A percentile compares a stretch with the other conserved stretches of the same genome.
Evolutionary conservation across 208 protist species (phyloP).

Genomic region (Leishmania tarentolae): DNA sequence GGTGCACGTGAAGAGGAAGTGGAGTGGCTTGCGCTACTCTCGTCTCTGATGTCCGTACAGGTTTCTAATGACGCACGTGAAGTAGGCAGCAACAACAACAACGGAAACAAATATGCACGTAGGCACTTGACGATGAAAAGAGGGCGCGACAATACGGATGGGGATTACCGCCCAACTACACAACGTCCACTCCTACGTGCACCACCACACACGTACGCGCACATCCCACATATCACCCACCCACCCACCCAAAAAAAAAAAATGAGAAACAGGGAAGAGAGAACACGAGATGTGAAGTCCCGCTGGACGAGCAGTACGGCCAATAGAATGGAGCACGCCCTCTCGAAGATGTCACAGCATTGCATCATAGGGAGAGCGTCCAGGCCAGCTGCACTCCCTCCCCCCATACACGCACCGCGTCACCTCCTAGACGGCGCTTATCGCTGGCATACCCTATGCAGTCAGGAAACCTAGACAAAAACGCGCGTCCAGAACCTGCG

Average conservation of each 20-base stretch:
- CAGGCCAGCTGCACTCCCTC: not conserved
- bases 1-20: not conserved
- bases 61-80: not conserved
- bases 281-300: not conserved
- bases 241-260: no score
- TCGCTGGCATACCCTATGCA: not conserved
- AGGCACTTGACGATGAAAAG: no score
- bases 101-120: not conserved
- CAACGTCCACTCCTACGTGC: not conserved
- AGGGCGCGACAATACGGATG: no score
- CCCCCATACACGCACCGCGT: not conserved
- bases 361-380: not conserved
- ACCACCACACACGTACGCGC: not conserved
- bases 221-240: not conserved
- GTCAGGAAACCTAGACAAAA: not conserved
- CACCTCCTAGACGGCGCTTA: not conserved
- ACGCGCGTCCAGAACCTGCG: not conserved
- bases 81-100: not conserved
- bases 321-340: not conserved
- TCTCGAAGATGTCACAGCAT: not conserved
- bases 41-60: no score
- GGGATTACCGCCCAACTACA: not conserved
- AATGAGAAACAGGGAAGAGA: not conserved
- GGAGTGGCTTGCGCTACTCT: not conserved
- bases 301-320: not conserved